Evolutionary conservation across 2,329 filamentous ascomycete species (phyloP), one percentile per base, ranked within the genome.

Genomic region (Colletotrichum sp.): DNA sequence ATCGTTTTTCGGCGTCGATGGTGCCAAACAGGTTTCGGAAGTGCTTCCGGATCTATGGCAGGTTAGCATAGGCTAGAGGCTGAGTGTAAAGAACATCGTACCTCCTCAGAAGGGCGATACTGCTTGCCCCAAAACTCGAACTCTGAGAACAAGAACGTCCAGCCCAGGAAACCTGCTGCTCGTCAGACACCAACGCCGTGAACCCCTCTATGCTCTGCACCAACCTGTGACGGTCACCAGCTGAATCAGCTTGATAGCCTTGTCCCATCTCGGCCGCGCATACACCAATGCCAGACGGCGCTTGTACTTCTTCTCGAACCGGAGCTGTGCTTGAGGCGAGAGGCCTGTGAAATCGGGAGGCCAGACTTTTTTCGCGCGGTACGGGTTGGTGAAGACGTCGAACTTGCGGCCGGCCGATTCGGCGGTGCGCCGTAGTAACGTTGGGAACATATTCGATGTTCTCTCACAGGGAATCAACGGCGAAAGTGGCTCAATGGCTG

Each of bases 291-390:
- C 88, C 30, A 94, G 85, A 70, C 95, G 90, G 69, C 95, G 89
- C 85, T 95, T 94, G 85, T 94, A 96, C 82, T 94, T 93, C 83
- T 94, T 92, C 87, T 96, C 95, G 80, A 95, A 93, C 59, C 92
- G 90, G 82, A 96, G 94, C 84, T 96, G 93, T 81, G 96, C 92
- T 83, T 94, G 94, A 63, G 89, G 86, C 49, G 92, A 92, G 75
- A 96, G 89, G 82, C 91, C 90, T 77, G 89, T 86, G 84, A 96
- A 94, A 84, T 96, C 92, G 15, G 95, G 95, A 73, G 95, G 95
- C 95, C 95, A 96, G 78, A 91, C 87, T 82, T 94, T 94, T 85
- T 94, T 93, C 65, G 92, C 90, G 80, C 88, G 90, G 86, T 91
- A 93, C 7, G 90, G 90, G 81, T 92, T 92, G 76, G 84, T 88